phyloP scores from a whole-genome alignment of 2,329 filamentous ascomycete genomes.

The Penicillium sp. region DNA sequence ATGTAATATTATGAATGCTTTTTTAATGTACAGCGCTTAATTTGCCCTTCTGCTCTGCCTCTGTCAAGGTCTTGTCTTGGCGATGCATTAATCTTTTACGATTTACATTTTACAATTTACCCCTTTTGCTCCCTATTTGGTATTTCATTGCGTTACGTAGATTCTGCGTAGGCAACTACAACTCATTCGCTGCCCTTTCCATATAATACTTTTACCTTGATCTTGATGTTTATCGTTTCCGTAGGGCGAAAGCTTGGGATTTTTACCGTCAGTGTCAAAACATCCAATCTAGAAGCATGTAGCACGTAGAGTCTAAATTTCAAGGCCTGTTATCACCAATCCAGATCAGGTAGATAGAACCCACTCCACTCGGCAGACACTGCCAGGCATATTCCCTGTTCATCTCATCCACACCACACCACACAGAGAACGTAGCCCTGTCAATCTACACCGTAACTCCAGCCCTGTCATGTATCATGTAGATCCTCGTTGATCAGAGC shows the following conservation, averaged over 20 bases:
- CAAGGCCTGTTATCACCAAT: too few species aligned
- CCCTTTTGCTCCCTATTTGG: neutral
- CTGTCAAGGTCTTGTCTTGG: neutral
- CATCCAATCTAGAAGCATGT: too few species aligned
- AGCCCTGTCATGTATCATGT: neutral
- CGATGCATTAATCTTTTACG: neutral
- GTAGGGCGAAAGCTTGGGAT: too few species aligned
- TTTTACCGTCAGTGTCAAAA: too few species aligned
- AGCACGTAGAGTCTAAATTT: too few species aligned
- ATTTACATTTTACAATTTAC: neutral
- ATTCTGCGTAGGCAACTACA: neutral
- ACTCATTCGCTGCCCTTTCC: too few species aligned
- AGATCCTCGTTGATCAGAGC: neutral
- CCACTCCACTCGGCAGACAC: too few species aligned
- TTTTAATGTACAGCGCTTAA: constrained; percentile 20
- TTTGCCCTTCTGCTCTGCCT: neutral
- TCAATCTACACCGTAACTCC: neutral
- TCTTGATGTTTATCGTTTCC: too few species aligned
- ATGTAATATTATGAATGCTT: constrained; percentile 20
- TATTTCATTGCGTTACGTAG: neutral
- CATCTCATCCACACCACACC: neutral
- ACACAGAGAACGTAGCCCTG: neutral
- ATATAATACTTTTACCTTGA: too few species aligned
- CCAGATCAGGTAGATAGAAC: too few species aligned
- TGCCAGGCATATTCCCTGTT: neutral